Percentiles rank a stretch among this genome's conserved stretches.
Evolutionary conservation across 306 rosid species (phyloP).

Genomic region (Rubus idaeus): DNA sequence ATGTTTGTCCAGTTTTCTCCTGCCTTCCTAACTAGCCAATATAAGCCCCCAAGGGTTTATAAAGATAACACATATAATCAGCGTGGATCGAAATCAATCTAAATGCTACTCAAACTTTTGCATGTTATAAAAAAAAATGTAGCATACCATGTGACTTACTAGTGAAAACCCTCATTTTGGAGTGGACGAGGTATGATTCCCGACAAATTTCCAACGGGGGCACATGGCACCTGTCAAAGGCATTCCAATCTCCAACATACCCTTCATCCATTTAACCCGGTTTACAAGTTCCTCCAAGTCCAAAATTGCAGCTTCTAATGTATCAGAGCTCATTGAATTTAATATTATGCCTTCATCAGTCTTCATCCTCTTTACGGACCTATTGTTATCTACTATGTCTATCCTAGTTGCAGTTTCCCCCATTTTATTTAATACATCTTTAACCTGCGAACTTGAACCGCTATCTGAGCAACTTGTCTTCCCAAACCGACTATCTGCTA

Average conservation of each 20-base stretch:
- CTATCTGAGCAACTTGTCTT: constrained; percentile 28
- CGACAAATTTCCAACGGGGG: constrained; percentile 57
- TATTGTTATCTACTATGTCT: constrained; percentile 23
- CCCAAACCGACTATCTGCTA: constrained; percentile 21
- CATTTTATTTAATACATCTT: constrained; percentile 28
- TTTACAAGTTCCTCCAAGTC: constrained; percentile 81
- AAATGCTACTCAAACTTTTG: background rate
- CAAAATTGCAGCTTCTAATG: constrained; percentile 57
- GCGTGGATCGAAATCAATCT: background rate
- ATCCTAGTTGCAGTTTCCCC: constrained; percentile 19
- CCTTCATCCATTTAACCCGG: constrained; percentile 67
- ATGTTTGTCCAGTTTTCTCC: background rate
- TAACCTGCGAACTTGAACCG: constrained; percentile 27
- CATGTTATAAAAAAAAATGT: background rate
- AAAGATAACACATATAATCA: background rate
- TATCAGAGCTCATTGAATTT: constrained; percentile 46
- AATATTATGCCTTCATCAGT: constrained; percentile 30
- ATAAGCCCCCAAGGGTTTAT: background rate
- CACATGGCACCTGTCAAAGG: constrained; percentile 33
- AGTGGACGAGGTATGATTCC: constrained; percentile 33
- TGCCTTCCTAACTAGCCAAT: background rate
- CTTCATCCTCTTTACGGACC: constrained; percentile 43
- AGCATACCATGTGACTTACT: constrained; percentile 13
- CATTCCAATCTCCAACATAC: constrained; percentile 42
- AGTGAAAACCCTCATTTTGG: constrained; percentile 29